Evolutionary conservation across 345 rosid genomes (phyloP), one percentile per base, ranked within the genome.

Genomic region (Gynandropsis gynandra): DNA sequence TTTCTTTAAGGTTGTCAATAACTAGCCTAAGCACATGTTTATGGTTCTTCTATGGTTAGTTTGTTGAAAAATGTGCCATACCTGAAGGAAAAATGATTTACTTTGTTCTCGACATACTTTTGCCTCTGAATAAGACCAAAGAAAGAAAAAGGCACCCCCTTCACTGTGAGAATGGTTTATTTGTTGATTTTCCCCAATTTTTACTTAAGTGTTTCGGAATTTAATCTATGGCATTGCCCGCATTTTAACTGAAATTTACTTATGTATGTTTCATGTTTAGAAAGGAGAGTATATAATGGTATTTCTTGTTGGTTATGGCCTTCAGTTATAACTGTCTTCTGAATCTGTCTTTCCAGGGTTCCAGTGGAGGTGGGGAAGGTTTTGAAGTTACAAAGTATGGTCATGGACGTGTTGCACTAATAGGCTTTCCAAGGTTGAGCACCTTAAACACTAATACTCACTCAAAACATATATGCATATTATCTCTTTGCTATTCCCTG

Each of bases 361-460:
- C 95, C 54, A 85, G 89, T 68, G 95, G 95, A 66, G 96, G 67
- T 54, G 97, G 98, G 59, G 95, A 87, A 50, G 98, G 98, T 67
- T 92, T 92, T 72, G 98, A 92, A 76, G 98, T 92, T 67, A 82
- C 98, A 59, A 92, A 92, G 76, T 87, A 47, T 75, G 98, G 95
- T 42, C 97, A 92, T 71, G 98, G 97, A 46, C 97, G 97, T 57
- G 98, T 92, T 48, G 98, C 98, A 6, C 81, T 92, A 0, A 92
- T 92, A 47, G 98, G 98, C 45, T 92, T 92, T 80, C 98, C 97
- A 8, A 92, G 97, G 98, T 85, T n/a, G 54, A 59, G 19, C 18
- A 41, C 31, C 64, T 54, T 72, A 19, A 9, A 47, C 20, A 35
- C 38, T 43, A 49, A 31, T 47, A 19, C 29, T 27, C 47, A 27